Evolutionary conservation across 257 asterid species (phyloP), one percentile per base, ranked within the genome.

Genomic region (Jacaranda mimosifolia): DNA sequence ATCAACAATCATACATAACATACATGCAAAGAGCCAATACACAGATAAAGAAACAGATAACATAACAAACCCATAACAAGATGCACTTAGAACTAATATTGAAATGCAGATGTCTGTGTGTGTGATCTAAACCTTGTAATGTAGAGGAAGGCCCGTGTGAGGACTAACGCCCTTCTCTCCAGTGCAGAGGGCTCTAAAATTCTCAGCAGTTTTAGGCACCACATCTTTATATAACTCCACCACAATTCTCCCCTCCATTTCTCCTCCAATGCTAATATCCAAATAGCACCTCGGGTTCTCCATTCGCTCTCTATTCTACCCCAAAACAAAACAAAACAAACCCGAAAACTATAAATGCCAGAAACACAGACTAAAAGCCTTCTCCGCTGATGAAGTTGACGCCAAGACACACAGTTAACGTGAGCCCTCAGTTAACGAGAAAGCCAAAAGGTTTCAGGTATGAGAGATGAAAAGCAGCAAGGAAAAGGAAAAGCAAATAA

Each of bases 171-270:
- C 97, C 73, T 79, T 92, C 86, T 92, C 97, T 32, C 97, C 97
- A 32, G 95, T 91, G 77, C 97, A 92, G 53, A 92, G 90, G 46
- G 97, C 97, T 85, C 97, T 84, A 76, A 92, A 92, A 80, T 92
- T 92, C 77, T 92, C 97, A 2, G 90, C 94, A 18, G 98, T 92
- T 75, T 85, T 92, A 45, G 98, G 98, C 42, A 89, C 98, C 36
- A 89, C 82, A 65, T 91, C 98, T 8, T 81, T 83, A 84, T 77
- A 92, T n/a, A 92, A 81, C 82, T 92, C 97, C 56, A 89, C 89
- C 52, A 92, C 84, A 8, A 92, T 85, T 63, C 98, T 87, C 19
- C 98, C 98, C 82, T 92, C 97, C 70, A 86, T 84, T 51, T 92
- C 97, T n/a, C 94, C 97, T 43, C 89, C 98, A 80, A 92, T 89